phyloP scores from a whole-genome alignment of 2,329 filamentous ascomycete species.

The Sarocladium brachiariae region DNA sequence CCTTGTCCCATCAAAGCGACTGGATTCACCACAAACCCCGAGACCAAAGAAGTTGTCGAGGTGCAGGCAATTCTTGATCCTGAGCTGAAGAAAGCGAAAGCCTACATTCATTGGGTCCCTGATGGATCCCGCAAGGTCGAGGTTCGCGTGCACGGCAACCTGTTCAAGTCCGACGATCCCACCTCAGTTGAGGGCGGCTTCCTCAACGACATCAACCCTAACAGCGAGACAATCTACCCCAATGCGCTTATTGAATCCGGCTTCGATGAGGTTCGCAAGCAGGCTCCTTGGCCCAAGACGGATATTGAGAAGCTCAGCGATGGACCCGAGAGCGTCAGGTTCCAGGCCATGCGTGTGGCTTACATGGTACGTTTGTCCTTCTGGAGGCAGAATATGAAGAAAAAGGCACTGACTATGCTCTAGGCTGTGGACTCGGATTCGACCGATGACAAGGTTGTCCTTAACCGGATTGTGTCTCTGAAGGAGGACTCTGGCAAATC shows the following conservation, averaged over 20 bases:
- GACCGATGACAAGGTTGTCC: conserved; percentile 63
- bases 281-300: conserved; percentile 77
- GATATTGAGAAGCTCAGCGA: conserved; percentile 56
- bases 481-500: conserved; percentile 70
- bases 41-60: conserved; percentile 57
- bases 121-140: conserved; percentile 63
- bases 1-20: conserved; percentile 65
- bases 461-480: conserved; percentile 82
- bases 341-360: conserved; percentile 84
- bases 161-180: conserved; percentile 85
- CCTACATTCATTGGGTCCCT: conserved; percentile 85
- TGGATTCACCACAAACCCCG: conserved; percentile 60
- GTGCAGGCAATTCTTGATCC: conserved; percentile 61
- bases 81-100: conserved; percentile 66
- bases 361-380: conserved; percentile 58
- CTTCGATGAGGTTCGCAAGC: conserved; percentile 65
- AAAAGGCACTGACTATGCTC: neutral
- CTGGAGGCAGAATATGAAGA: neutral
- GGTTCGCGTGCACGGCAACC: conserved; percentile 69
- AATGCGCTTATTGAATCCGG: conserved; percentile 77
- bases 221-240: conserved; percentile 73
- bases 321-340: conserved; percentile 70
- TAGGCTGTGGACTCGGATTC: conserved; percentile 66
- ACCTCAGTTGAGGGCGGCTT: conserved; percentile 72
- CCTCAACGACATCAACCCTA: conserved; percentile 74